Conservation (phyloP, 306 rosid genomes). For the Castanopsis chinensis region DNA sequence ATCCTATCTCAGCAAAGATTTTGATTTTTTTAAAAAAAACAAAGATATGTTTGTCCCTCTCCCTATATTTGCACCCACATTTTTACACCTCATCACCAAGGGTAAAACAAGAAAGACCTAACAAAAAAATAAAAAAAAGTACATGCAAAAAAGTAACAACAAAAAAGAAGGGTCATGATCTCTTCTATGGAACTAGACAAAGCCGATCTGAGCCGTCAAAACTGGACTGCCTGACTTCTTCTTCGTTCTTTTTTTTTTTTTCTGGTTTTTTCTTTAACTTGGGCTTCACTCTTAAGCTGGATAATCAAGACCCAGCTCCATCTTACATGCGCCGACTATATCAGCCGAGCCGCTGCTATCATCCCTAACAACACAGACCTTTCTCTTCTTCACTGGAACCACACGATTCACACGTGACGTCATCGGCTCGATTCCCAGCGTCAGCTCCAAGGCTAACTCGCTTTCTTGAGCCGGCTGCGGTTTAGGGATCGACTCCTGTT, state of each 20-base stretch:
- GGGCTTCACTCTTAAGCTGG: constrained; percentile 26
- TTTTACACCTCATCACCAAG: constrained; percentile 25
- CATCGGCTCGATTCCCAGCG: constrained; percentile 67
- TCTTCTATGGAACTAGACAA: constrained; percentile 23
- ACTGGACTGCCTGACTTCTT: constrained; percentile 23
- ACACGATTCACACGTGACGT: constrained; percentile 46
- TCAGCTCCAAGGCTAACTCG: constrained; percentile 64
- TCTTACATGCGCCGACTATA: constrained; percentile 33
- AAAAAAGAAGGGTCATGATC: constrained; percentile 35
- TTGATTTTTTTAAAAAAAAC: background rate
- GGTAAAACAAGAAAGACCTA: background rate
- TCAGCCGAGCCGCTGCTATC: background rate
- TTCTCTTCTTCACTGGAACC: constrained; percentile 80
- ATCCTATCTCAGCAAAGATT: background rate
- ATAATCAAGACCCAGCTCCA: constrained; percentile 48
- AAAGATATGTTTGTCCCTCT: constrained; percentile 20
- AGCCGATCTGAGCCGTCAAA: constrained; percentile 51
- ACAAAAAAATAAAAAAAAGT: background rate
- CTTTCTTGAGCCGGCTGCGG: constrained; percentile 20
- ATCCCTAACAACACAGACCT: constrained; percentile 28
- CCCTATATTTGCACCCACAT: constrained; percentile 28
- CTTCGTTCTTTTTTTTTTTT: background rate
- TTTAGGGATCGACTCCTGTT: constrained; percentile 39
- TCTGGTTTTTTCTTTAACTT: background rate
- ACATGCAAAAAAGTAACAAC: background rate